Percentiles rank a stretch among this genome's conserved stretches.
These are phyloP conservation scores for Aurinia saxatilis DNA, from an alignment of 345 rosid genomes.

Conservation along the genomic window DNA sequence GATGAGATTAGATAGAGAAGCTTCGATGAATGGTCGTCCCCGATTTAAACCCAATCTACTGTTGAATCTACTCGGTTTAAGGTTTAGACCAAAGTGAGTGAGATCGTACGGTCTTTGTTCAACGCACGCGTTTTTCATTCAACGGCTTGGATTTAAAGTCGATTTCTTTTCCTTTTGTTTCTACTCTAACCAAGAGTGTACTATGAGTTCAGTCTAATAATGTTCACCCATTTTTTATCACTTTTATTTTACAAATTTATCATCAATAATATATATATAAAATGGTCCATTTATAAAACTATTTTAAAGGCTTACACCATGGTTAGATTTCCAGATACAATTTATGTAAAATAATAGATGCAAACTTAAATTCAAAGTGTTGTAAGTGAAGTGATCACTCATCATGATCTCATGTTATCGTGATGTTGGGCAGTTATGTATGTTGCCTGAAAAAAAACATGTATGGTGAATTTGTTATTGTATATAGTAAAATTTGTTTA, in stretches of 20 bases:
- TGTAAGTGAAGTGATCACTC: too few relatives aligned
- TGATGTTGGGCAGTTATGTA: too few relatives aligned
- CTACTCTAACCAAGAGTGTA: background rate
- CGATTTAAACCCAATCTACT: background rate
- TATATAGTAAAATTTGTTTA: too few relatives aligned
- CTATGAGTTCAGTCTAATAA: background rate
- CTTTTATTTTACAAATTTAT: background rate
- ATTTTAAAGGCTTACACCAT: too few relatives aligned
- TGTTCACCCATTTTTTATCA: background rate
- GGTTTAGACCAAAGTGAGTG: background rate
- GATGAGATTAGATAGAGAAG: background rate
- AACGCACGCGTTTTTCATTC: background rate
- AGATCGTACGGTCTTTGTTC: constrained; percentile 8
- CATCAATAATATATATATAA: background rate
- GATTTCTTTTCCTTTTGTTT: too few relatives aligned
- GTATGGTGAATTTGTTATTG: too few relatives aligned
- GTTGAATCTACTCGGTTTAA: constrained; percentile 17
- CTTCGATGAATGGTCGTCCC: constrained; percentile 17
- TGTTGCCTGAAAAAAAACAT: too few relatives aligned
- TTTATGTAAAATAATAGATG: too few relatives aligned
- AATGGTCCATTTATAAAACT: too few relatives aligned
- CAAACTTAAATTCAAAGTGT: too few relatives aligned
- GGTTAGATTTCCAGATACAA: too few relatives aligned
- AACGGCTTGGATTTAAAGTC: background rate
- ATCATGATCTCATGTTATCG: too few relatives aligned